These are phyloP conservation scores for Cardiospermum halicacabum DNA, from an alignment of 345 rosid species.

Conservation along the genomic window DNA sequence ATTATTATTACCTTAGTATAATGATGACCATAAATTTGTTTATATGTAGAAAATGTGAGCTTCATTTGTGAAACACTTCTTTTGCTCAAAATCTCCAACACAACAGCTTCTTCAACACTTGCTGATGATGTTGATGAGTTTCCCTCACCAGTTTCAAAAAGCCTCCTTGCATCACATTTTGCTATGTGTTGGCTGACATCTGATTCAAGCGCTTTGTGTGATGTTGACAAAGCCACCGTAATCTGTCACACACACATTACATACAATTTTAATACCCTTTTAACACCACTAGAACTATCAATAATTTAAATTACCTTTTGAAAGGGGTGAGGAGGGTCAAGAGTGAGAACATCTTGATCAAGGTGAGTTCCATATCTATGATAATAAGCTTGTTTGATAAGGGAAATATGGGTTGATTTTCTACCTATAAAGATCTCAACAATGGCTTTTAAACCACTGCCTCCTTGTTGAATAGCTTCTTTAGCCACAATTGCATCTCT, in stretches of 20 bases:
- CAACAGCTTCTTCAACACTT: slow-evolving; percentile 41
- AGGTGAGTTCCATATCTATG: slow-evolving; percentile 38
- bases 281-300: neutral
- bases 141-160: slow-evolving; percentile 52
- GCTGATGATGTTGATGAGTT: too few species aligned
- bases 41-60: slow-evolving; percentile 53
- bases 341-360: slow-evolving; percentile 49
- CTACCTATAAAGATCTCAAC: slow-evolving; percentile 55
- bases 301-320: slow-evolving; percentile 39
- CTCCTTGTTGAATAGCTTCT: slow-evolving; percentile 40
- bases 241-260: slow-evolving; percentile 38
- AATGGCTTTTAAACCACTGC: slow-evolving; percentile 33
- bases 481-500: slow-evolving; percentile 48
- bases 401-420: slow-evolving; percentile 54
- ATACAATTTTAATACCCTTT: neutral
- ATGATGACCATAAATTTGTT: slow-evolving; percentile 57
- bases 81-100: slow-evolving; percentile 63
- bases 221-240: slow-evolving; percentile 50
- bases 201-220: slow-evolving; percentile 62
- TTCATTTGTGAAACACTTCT: slow-evolving; percentile 59
- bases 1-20: slow-evolving; percentile 40
- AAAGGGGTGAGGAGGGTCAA: slow-evolving; percentile 57
- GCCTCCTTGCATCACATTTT: slow-evolving; percentile 56
- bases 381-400: slow-evolving; percentile 50
- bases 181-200: slow-evolving; percentile 55